Conservation (phyloP, 2,329 filamentous ascomycete genomes). For the Ophiocordyceps camponoti-leonardi region DNA sequence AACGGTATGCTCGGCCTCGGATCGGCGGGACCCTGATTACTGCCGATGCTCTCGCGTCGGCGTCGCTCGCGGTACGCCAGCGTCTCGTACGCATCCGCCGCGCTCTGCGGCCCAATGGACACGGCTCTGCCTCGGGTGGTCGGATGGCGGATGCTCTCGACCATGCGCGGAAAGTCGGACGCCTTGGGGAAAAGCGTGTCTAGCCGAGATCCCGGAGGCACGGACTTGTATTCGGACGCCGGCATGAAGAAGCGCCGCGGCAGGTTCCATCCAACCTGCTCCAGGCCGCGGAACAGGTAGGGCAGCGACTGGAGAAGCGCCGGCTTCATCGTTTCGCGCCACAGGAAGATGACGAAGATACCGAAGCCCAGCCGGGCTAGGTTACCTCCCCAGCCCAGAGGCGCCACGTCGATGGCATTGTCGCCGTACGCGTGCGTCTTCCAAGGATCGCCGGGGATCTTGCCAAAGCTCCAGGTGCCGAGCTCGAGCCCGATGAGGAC, state of each 20-base stretch:
- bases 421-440: constrained; percentile 24
- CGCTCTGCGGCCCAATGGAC: constrained; percentile 85
- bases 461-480: constrained; percentile 68
- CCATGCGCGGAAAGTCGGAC: constrained; percentile 68
- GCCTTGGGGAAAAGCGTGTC: constrained; percentile 84
- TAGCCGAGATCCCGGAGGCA: constrained; percentile 47
- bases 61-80: constrained; percentile 68
- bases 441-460: constrained; percentile 28
- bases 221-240: constrained; percentile 76
- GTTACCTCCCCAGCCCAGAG: constrained; percentile 48
- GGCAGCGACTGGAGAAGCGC: constrained; percentile 61
- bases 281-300: constrained; percentile 73
- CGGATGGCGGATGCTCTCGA: constrained; percentile 68
- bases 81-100: constrained; percentile 90
- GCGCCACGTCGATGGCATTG: constrained; percentile 46
- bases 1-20: constrained; percentile 22
- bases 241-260: constrained; percentile 83
- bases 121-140: constrained; percentile 55
- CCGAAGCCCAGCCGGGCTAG: constrained; percentile 57
- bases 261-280: constrained; percentile 60
- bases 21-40: constrained; percentile 26
- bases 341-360: constrained; percentile 69
- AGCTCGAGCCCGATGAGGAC: constrained; percentile 74
- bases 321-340: constrained; percentile 83
- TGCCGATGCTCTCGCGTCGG: constrained; percentile 35